Conservation (phyloP, 345 rosid species). For the Citrus cavaleriei region DNA sequence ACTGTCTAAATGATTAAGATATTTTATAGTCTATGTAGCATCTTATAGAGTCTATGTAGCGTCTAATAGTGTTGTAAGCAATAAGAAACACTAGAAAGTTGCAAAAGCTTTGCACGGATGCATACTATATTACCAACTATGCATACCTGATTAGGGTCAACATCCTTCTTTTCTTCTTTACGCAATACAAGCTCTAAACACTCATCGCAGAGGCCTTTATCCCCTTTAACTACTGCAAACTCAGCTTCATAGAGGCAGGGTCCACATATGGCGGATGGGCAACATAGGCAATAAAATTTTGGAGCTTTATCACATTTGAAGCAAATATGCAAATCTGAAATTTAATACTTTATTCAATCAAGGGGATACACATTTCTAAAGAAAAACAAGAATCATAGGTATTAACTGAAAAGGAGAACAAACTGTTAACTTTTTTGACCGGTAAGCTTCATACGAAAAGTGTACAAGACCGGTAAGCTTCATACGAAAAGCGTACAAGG, state of each 20-base stretch:
- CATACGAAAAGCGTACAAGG: neutral
- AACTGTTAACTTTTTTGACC: neutral
- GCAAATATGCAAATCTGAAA: constrained; percentile 56
- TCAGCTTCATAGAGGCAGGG: constrained; percentile 27
- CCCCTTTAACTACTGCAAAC: constrained; percentile 25
- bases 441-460: neutral
- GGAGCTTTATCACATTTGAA: constrained; percentile 33
- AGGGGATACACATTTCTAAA: neutral
- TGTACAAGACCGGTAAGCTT: neutral
- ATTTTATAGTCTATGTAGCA: neutral
- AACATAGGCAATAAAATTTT: constrained; percentile 48
- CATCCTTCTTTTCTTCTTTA: constrained; percentile 39
- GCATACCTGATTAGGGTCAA: constrained; percentile 33
- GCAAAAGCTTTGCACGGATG: neutral
- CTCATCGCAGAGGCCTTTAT: constrained; percentile 34
- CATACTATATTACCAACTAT: neutral
- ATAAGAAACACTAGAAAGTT: neutral
- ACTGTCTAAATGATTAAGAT: neutral
- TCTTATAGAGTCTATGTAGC: neutral
- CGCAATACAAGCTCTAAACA: constrained; percentile 38
- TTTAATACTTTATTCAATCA: neutral
- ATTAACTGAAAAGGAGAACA: neutral
- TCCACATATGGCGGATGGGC: constrained; percentile 48
- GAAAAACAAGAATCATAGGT: neutral
- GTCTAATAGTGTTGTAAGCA: neutral